These are phyloP conservation scores for Solanum aculeatissimum DNA, from an alignment of 305 asterid genomes.

Conservation along the genomic window DNA sequence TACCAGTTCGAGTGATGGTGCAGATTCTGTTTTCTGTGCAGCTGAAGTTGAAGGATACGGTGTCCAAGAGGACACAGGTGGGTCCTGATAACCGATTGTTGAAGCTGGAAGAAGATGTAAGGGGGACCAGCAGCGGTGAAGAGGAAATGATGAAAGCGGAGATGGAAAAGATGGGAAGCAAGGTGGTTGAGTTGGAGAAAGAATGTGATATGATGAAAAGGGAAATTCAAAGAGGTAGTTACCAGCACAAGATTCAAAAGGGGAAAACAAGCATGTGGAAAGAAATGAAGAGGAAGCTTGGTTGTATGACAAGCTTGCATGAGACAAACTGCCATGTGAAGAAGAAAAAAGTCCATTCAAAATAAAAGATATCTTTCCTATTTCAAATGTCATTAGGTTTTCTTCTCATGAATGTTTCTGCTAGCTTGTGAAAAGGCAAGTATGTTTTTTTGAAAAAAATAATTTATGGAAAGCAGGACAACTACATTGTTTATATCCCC, in stretches of 20 bases:
- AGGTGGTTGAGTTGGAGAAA: constrained; percentile 54
- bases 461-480: no score
- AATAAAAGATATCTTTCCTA: constrained; percentile 5
- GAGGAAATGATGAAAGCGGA: constrained; percentile 36
- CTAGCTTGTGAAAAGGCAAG: neutral
- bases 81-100: neutral
- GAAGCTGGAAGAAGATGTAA: constrained; percentile 9
- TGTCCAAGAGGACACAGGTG: constrained; percentile 13
- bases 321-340: constrained; percentile 51
- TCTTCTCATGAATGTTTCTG: neutral
- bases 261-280: constrained; percentile 54
- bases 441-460: no score
- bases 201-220: constrained; percentile 53
- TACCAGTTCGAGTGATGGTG: constrained; percentile 63
- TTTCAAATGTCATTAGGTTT: neutral
- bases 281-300: constrained; percentile 82
- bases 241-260: neutral
- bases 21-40: constrained; percentile 54
- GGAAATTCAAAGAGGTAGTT: constrained; percentile 28
- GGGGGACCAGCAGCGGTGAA: neutral
- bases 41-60: constrained; percentile 40
- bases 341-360: constrained; percentile 59
- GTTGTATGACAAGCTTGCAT: constrained; percentile 36
- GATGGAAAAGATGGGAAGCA: constrained; percentile 60
- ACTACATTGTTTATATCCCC: no score